Base-by-base conservation (phyloP, 495 filamentous ascomycete genomes). In the Lasiosphaeria ovina region DNA sequence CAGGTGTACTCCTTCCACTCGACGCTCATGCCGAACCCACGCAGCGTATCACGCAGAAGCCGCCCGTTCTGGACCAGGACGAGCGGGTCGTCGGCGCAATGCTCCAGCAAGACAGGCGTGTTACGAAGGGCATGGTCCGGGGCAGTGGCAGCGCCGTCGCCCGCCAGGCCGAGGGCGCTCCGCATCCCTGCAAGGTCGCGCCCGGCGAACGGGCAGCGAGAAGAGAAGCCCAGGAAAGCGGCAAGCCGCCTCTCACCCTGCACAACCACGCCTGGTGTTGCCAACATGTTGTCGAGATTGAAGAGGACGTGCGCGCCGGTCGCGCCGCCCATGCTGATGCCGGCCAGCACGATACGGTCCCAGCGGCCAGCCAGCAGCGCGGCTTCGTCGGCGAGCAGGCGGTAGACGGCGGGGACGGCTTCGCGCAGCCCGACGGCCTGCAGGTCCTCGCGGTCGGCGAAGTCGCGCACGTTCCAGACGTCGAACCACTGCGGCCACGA, bases 211-310 rank as follows among this genome's bases (percentile, higher is more conserved):
- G 84, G 83, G 53, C 83, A 65, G 75, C 82, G 83, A 54, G 80
- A 79, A 63, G 79, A 80, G 68, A 87, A 79, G 7, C 83, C 85
- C 58, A 86, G 64, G 53, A 83, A 77, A 3, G 69, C 84, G 12
- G 67, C 76, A 36, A 77, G 54, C 34, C 61, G 38, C 17, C 56
- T 34, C 31, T 51, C 69, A 6, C 45, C 24, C 24, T 24, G 24
- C 24, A 24, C 24, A 0, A 24, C 24, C 24, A 24, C 61, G 45
- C 3, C 63, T 62, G 7, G 32, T 3, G 4, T 32, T 6, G 53
- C 10, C 1, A 54, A 52, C 38, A 60, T 44, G n/a, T 69, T 50
- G 4, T 73, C 34, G 8, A 42, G 7, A 33, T 66, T 72, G 12
- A 85, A 60, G 8, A 83, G 64, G 5, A 69, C 64, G 47, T 77